A percentile compares a stretch with the other conserved stretches of the same genome.
phyloP scores from a whole-genome alignment of 2,329 filamentous ascomycete genomes.

The Fusarium protoensiforme region DNA sequence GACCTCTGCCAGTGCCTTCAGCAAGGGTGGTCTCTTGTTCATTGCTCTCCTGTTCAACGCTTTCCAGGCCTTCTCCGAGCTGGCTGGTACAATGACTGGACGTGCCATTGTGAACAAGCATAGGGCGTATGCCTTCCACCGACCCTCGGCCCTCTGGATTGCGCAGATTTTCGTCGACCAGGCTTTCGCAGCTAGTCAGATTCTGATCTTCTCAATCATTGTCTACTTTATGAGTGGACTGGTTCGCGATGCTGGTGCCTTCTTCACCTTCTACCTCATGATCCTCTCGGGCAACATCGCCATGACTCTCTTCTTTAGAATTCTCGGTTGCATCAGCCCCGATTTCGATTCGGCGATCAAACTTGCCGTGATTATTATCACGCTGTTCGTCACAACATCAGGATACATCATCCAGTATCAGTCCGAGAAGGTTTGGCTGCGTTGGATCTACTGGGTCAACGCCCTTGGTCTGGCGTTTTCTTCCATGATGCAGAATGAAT shows the following conservation, averaged over 20 bases:
- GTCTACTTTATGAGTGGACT: conserved; percentile 84
- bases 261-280: conserved; percentile 81
- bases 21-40: conserved; percentile 84
- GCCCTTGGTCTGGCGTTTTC: conserved; percentile 80
- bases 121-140: conserved; percentile 83
- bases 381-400: conserved; percentile 82
- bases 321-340: conserved; percentile 78
- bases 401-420: conserved; percentile 88
- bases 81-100: conserved; percentile 79
- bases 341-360: conserved; percentile 90
- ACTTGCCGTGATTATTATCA: conserved; percentile 82
- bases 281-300: conserved; percentile 75
- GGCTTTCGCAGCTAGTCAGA: conserved; percentile 76
- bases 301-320: conserved; percentile 83
- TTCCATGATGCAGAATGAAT: conserved; percentile 88
- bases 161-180: conserved; percentile 85
- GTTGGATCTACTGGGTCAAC: conserved; percentile 86
- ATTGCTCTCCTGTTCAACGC: conserved; percentile 85
- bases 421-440: conserved; percentile 77
- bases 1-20: conserved; percentile 78
- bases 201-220: conserved; percentile 77
- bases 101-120: conserved; percentile 86
- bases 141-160: conserved; percentile 85
- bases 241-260: conserved; percentile 75
- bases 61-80: conserved; percentile 86